Percentiles rank a stretch among this genome's conserved stretches.
Conservation (phyloP, 129 eudicot species). For the Pulicaria dysenterica region DNA sequence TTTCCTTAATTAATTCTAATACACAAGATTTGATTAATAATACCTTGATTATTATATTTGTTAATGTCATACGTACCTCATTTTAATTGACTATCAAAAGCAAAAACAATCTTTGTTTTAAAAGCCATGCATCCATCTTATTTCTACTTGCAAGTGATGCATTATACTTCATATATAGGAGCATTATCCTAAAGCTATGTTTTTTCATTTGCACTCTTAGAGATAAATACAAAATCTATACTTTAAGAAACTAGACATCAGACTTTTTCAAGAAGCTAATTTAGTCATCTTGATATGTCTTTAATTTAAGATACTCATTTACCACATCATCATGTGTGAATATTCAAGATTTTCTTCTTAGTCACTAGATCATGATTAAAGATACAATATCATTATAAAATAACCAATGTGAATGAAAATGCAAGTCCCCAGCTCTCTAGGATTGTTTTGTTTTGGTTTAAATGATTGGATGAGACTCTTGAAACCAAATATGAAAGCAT, state of each 20-base stretch:
- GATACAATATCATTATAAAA: background rate
- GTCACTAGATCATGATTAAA: conserved; percentile 8
- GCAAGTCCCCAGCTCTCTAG: conserved; percentile 6
- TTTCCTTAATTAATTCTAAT: background rate
- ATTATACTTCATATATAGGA: no score
- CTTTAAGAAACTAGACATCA: background rate
- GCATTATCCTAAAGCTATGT: background rate
- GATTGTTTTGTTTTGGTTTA: conserved; percentile 1
- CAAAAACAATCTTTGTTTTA: background rate
- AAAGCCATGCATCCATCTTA: no score
- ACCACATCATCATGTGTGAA: background rate
- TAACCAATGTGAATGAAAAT: conserved; percentile 18
- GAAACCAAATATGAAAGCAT: background rate
- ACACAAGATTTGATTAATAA: background rate
- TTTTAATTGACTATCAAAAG: background rate
- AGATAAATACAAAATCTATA: background rate
- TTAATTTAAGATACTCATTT: background rate
- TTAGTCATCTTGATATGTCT: background rate
- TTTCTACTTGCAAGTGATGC: no score
- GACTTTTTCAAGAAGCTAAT: background rate
- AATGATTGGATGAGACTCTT: background rate
- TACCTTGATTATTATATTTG: background rate
- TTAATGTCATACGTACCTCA: no score
- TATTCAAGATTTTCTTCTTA: background rate
- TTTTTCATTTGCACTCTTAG: background rate